Evolutionary conservation across 441 rosid species (phyloP).

Genomic region (Syzygium malaccense): DNA sequence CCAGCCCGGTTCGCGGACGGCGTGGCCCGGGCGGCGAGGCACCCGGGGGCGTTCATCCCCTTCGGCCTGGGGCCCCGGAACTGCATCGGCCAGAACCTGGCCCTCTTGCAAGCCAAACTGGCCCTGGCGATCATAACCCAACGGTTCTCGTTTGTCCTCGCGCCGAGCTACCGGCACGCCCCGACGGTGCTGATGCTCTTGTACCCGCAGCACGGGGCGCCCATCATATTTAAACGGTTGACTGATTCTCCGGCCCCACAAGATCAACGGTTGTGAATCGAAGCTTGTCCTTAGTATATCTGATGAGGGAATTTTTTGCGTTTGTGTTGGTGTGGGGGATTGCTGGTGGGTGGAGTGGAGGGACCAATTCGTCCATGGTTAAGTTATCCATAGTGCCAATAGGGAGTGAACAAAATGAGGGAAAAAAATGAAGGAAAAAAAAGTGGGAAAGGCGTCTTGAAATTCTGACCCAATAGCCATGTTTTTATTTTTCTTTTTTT

Average conservation of each 20-base stretch:
- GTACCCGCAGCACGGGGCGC: slow-evolving; percentile 95
- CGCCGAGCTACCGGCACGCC: slow-evolving; percentile 81
- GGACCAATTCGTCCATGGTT: neutral
- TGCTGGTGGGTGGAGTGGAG: neutral
- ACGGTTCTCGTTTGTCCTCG: slow-evolving; percentile 69
- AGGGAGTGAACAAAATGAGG: neutral
- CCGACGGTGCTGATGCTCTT: slow-evolving; percentile 90
- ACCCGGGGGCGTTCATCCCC: slow-evolving; percentile 71
- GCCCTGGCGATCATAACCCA: slow-evolving; percentile 60
- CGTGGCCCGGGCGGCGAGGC: slow-evolving; percentile 65
- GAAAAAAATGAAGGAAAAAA: neutral
- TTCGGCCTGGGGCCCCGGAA: slow-evolving; percentile 81
- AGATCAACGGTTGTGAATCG: slow-evolving; percentile 1
- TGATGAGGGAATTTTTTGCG: neutral
- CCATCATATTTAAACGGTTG: slow-evolving; percentile 49
- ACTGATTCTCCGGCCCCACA: neutral
- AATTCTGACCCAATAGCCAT: neutral
- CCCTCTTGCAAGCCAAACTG: slow-evolving; percentile 76
- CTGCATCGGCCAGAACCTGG: slow-evolving; percentile 89
- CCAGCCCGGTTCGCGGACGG: slow-evolving; percentile 72
- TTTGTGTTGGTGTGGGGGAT: neutral
- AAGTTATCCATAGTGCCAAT: neutral
- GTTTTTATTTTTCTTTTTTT: neutral
- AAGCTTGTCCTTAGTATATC: neutral
- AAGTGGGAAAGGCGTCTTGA: neutral